These are phyloP conservation scores for Acanthamoeba royreba DNA, from an alignment of 208 protist species.

Conservation along the genomic window DNA sequence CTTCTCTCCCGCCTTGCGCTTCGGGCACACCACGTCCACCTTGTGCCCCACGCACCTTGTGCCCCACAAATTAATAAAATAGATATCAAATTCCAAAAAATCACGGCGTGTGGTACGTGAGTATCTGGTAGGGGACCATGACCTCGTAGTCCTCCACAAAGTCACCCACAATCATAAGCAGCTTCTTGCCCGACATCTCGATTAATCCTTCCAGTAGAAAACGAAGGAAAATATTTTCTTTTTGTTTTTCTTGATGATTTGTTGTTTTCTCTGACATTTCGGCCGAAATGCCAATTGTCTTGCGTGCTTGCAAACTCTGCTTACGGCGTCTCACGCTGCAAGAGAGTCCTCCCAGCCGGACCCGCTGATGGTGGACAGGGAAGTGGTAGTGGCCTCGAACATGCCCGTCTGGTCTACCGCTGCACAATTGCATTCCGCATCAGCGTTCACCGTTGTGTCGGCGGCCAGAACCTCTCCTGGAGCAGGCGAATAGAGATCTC, in stretches of 20 bases:
- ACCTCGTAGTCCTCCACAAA: constrained; percentile 70
- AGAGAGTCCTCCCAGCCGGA: not conserved
- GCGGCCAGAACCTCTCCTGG: not conserved
- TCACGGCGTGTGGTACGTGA: not conserved
- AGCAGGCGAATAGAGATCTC: not conserved
- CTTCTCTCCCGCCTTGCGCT: constrained; percentile 65
- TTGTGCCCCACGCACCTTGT: constrained; percentile 52
- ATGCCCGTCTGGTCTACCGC: not conserved
- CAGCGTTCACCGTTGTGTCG: not conserved
- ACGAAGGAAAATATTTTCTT: too few species aligned
- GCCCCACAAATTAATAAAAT: not conserved
- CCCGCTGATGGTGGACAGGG: not conserved
- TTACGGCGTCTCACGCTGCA: too few species aligned
- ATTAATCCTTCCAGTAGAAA: not conserved
- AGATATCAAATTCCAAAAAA: not conserved
- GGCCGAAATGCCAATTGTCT: too few species aligned
- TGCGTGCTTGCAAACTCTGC: too few species aligned
- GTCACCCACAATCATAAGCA: constrained; percentile 63
- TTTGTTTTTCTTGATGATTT: too few species aligned
- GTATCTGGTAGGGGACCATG: constrained; percentile 69
- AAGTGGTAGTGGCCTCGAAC: not conserved
- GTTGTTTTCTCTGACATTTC: too few species aligned
- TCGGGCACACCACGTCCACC: constrained; percentile 61
- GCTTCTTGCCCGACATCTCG: not conserved
- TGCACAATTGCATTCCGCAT: not conserved